Conservation (phyloP, 441 rosid species). For the Adansonia rubrostipa region DNA sequence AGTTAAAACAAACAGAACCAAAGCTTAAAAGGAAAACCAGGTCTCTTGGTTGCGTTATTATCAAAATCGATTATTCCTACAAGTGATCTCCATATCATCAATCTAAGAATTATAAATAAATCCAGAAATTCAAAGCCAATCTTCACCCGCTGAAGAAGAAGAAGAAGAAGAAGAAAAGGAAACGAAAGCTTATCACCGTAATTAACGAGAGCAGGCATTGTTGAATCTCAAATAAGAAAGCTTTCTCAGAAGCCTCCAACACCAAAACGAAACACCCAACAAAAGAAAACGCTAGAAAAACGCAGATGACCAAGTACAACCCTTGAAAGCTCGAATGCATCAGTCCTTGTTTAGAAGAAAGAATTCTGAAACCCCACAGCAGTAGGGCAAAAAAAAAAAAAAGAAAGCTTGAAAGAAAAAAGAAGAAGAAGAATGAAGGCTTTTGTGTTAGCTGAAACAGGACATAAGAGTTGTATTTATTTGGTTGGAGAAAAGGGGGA, state of each 20-base stretch:
- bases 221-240: slow-evolving; percentile 33
- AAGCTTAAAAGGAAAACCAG: background rate
- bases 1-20: background rate
- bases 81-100: background rate
- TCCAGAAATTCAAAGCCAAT: slow-evolving; percentile 18
- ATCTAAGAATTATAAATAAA: slow-evolving; percentile 22
- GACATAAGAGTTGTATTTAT: slow-evolving; percentile 1
- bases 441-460: background rate
- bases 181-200: slow-evolving; percentile 46
- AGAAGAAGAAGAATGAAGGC: background rate
- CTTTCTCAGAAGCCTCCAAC: slow-evolving; percentile 29
- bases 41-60: background rate
- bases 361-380: slow-evolving; percentile 45
- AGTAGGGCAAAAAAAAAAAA: slow-evolving; percentile 51
- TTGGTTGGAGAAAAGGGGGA: slow-evolving; percentile 6
- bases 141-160: background rate
- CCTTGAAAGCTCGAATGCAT: slow-evolving; percentile 48
- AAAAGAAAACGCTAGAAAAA: slow-evolving; percentile 31
- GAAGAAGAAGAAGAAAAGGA: background rate
- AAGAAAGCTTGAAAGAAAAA: background rate
- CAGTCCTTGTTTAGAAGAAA: slow-evolving; percentile 17
- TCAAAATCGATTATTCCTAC: background rate
- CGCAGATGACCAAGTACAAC: slow-evolving; percentile 22
- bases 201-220: slow-evolving; percentile 75
- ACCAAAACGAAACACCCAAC: slow-evolving; percentile 19